Evolutionary conservation across 352 stramenopile genomes (phyloP).

Genomic region (Globisporangium mamillatum): DNA sequence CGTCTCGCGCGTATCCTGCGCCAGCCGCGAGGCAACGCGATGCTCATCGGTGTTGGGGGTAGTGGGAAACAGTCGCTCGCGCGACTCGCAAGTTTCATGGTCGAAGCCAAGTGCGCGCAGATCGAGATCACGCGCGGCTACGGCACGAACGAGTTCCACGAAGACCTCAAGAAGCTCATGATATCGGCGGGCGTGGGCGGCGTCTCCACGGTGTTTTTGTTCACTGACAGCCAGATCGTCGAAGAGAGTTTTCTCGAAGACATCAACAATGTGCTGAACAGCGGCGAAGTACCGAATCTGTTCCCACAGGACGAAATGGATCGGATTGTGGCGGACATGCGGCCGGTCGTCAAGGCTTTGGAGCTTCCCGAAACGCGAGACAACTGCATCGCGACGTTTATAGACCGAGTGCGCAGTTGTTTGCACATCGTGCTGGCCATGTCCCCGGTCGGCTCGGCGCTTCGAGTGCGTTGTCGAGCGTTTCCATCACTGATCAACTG

Average conservation of each 20-base stretch:
- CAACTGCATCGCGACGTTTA: conserved; percentile 89
- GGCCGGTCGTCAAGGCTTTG: conserved; percentile 82
- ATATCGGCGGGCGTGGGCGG: conserved; percentile 88
- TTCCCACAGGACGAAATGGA: conserved; percentile 93
- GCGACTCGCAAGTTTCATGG: conserved; percentile 88
- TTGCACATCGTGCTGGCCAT: conserved; percentile 95
- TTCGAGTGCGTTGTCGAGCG: conserved; percentile 90
- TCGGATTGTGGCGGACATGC: conserved; percentile 92
- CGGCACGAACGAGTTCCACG: conserved; percentile 88
- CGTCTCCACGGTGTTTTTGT: conserved; percentile 86
- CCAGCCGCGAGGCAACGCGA: conserved; percentile 93
- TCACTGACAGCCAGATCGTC: conserved; percentile 95
- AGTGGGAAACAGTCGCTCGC: conserved; percentile 93
- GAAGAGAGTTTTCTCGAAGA: conserved; percentile 95
- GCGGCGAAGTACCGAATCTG: conserved; percentile 94
- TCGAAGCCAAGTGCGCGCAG: conserved; percentile 88
- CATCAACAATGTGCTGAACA: conserved; percentile 97
- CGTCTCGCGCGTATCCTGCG: conserved; percentile 89
- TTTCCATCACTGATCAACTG: conserved; percentile 96
- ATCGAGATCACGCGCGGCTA: conserved; percentile 94
- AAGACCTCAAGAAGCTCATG: conserved; percentile 93
- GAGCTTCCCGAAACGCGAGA: conserved; percentile 91
- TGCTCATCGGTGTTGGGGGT: conserved; percentile 94
- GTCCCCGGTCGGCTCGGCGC: conserved; percentile 90
- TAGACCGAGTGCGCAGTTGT: conserved; percentile 90